Base-by-base conservation (phyloP, 2,329 filamentous ascomycete genomes). In the Fusarium avenaceum region DNA sequence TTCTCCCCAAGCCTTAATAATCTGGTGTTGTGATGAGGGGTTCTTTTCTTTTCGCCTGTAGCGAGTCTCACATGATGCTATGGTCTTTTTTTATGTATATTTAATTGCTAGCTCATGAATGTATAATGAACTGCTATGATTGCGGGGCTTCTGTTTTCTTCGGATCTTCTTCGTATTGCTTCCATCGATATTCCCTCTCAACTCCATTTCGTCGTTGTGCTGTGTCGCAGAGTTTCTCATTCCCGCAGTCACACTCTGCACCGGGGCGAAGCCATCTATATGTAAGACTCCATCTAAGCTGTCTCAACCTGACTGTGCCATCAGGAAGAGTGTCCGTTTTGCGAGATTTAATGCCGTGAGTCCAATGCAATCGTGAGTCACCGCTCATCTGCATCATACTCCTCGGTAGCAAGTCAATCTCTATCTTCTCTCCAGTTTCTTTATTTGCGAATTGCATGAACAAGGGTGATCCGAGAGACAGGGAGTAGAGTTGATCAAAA, bases 271-370 rank as follows among this genome's bases (percentile, higher is more conserved):
- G 66, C 85, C 85, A 87, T 1, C 85, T 80, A 69, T 85, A 87
- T 3, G 85, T 87, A 43, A 87, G 79, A 69, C 85, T 87, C 85
- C 85, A 87, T 8, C 85, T 78, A 30, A 85, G 78, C 3, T 62
- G 69, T 0, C 85, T 76, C 35, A 67, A 59, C 7, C 85, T 76
- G 4, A 84, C 78, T 3, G 77, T 80, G 0, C 82, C 84, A 65
- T 86, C 84, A 0, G 75, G 17, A 2, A 86, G 58, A 0, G 74
- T 76, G 57, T 87, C 85, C 6, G 81, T 87, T 72, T 86, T 87
- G 48, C 85, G 80, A 57, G 84, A 80, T 66, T 82, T 81, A 63
- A 87, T 87, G 0, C 82, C 84, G 65, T 87, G 85, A 14, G 84
- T 86, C 84, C 84, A 87, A 74, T 86, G 83, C 69, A 86, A 71